Evolutionary conservation across 345 rosid genomes (phyloP).

Genomic region (Citrus medica): DNA sequence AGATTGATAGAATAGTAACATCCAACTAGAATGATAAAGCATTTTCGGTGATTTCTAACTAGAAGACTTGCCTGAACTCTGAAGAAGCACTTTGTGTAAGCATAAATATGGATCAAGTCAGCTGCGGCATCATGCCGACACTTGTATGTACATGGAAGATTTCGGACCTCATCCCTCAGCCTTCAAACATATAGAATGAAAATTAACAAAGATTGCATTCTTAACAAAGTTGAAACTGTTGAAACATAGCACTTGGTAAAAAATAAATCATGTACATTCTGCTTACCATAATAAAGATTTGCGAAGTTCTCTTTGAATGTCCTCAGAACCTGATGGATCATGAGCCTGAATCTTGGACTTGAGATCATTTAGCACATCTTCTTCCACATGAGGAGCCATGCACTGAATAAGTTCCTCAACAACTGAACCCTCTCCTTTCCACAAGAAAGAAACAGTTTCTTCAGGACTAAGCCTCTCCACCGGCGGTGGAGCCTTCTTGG

Average conservation of each 20-base stretch:
- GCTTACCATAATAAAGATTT: conserved; percentile 89
- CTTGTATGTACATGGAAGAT: conserved; percentile 85
- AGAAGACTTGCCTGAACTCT: conserved; percentile 64
- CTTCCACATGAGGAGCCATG: conserved; percentile 76
- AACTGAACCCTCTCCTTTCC: conserved; percentile 93
- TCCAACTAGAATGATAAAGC: background rate
- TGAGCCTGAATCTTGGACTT: conserved; percentile 64
- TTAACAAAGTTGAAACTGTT: conserved; percentile 1
- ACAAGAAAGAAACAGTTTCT: conserved; percentile 64
- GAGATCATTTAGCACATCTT: conserved; percentile 53
- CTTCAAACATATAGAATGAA: conserved; percentile 33
- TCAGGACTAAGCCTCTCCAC: conserved; percentile 76
- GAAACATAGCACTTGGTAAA: conserved; percentile 1
- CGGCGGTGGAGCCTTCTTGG: conserved; percentile 96
- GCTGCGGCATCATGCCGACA: conserved; percentile 99
- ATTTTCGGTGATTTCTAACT: background rate
- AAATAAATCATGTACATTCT: conserved; percentile 12
- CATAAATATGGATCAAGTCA: conserved; percentile 91
- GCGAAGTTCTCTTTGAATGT: conserved; percentile 68
- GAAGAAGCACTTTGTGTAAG: conserved; percentile 80
- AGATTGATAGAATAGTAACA: conserved; percentile 10
- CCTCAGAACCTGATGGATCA: conserved; percentile 67
- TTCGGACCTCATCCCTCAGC: conserved; percentile 93
- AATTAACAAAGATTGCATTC: background rate
- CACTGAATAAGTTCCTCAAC: conserved; percentile 85